Evolutionary conservation across 2,329 filamentous ascomycete genomes (phyloP).

Genomic region (Fusarium sambucinum): DNA sequence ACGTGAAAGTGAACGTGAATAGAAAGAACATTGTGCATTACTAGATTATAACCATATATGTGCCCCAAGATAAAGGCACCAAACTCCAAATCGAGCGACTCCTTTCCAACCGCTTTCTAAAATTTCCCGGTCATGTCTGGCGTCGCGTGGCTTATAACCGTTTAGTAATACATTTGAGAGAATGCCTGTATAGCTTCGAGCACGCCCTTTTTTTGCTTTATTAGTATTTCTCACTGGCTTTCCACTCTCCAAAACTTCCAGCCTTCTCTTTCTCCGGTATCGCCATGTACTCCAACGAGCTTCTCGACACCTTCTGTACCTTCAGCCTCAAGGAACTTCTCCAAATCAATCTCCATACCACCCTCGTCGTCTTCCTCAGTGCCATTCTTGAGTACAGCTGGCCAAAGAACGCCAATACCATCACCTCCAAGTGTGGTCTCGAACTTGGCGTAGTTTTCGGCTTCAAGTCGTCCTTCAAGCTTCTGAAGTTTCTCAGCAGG

Average conservation of each 20-base stretch:
- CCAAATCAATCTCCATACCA: conserved; percentile 92
- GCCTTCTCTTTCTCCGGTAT: conserved; percentile 76
- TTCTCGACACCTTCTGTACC: conserved; percentile 88
- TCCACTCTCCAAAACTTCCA: conserved; percentile 89
- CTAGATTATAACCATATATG: conserved; percentile 47
- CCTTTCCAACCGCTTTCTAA: conserved; percentile 32
- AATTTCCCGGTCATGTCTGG: conserved; percentile 39
- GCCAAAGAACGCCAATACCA: conserved; percentile 93
- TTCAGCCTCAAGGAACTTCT: conserved; percentile 83
- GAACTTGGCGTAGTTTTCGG: conserved; percentile 85
- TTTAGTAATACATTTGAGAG: conserved; percentile 41
- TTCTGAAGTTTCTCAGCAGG: conserved; percentile 67
- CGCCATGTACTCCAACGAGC: conserved; percentile 82
- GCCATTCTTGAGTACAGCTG: conserved; percentile 88
- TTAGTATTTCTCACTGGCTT: conserved; percentile 49
- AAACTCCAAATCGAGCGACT: conserved; percentile 40
- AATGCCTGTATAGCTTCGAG: conserved; percentile 14
- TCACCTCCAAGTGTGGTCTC: conserved; percentile 92
- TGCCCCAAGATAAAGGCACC: conserved; percentile 27
- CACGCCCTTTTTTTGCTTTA: conserved; percentile 3
- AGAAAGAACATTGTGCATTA: conserved; percentile 45
- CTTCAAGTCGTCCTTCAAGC: conserved; percentile 73
- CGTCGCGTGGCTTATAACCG: conserved; percentile 41
- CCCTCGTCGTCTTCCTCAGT: conserved; percentile 81
- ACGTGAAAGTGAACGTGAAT: not conserved